Percentiles rank a stretch among this genome's conserved stretches.
Conservation (phyloP, 179 eudicot species). For the Gypsophila paniculata region DNA sequence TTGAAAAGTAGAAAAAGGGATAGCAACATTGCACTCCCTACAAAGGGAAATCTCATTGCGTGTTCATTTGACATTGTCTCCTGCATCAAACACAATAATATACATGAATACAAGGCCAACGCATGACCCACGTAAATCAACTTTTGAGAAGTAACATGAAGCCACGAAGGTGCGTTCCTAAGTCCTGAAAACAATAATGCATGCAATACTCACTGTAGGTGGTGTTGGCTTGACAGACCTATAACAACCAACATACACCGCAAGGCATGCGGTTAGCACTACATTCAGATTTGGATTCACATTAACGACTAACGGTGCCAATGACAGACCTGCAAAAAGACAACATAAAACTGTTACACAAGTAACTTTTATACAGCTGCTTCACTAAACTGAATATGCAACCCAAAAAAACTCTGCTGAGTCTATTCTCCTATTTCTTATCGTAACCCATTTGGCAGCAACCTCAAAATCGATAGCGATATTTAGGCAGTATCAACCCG, state of each 20-base stretch:
- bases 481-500: neutral
- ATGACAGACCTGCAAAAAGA: slow-evolving; percentile 52
- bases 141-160: slow-evolving; percentile 13
- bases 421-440: neutral
- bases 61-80: slow-evolving; percentile 98
- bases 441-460: neutral
- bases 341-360: neutral
- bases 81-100: slow-evolving; percentile 41
- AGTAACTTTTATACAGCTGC: neutral
- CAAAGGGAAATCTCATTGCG: slow-evolving; percentile 94
- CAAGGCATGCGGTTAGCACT: slow-evolving; percentile 85
- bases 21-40: slow-evolving; percentile 92
- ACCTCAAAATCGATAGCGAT: neutral
- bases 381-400: neutral
- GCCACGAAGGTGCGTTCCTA: neutral
- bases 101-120: slow-evolving; percentile 10
- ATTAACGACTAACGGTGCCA: slow-evolving; percentile 80
- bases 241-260: slow-evolving; percentile 87
- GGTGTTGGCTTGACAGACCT: slow-evolving; percentile 93
- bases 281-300: slow-evolving; percentile 90
- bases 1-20: slow-evolving; percentile 89
- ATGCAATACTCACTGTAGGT: slow-evolving; percentile 63
- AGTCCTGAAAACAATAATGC: neutral
- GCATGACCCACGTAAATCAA: slow-evolving; percentile 27
- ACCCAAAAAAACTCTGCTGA: neutral